Conservation (phyloP, 805 yeast genomes). For the Clavispora carvajalis region DNA sequence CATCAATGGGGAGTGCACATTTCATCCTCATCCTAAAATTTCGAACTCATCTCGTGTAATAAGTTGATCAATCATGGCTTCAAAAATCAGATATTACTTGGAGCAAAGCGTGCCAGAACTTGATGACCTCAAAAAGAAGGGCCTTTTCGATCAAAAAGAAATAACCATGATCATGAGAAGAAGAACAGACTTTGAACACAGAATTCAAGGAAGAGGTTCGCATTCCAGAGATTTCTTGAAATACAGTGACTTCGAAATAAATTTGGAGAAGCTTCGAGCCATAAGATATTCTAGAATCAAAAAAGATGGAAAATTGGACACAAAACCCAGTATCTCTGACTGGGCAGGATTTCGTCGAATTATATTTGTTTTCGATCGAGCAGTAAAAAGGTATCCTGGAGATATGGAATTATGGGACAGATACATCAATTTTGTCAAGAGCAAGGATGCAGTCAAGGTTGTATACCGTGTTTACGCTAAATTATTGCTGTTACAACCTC, state of each 20-base stretch:
- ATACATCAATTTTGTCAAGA: constrained; percentile 64
- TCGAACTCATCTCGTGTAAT: background rate
- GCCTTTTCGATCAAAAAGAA: constrained; percentile 78
- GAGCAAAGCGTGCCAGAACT: constrained; percentile 84
- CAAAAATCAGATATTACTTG: constrained; percentile 46
- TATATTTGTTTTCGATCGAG: constrained; percentile 77
- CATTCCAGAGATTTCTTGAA: constrained; percentile 69
- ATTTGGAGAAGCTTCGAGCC: constrained; percentile 70
- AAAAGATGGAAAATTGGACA: constrained; percentile 50
- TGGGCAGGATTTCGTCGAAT: constrained; percentile 84
- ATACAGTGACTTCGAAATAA: constrained; percentile 75
- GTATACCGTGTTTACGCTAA: constrained; percentile 73
- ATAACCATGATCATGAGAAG: constrained; percentile 81
- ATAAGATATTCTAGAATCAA: constrained; percentile 64
- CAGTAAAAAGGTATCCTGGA: constrained; percentile 71
- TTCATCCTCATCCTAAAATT: background rate
- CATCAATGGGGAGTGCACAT: background rate
- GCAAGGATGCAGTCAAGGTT: constrained; percentile 62
- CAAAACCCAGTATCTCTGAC: constrained; percentile 66
- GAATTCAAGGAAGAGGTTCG: constrained; percentile 79
- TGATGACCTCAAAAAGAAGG: constrained; percentile 77
- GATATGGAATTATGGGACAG: constrained; percentile 74
- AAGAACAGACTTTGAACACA: constrained; percentile 92
- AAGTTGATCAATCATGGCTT: constrained; percentile 26
- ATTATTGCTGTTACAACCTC: constrained; percentile 83